A percentile compares a stretch with the other conserved stretches of the same genome.
phyloP scores from a whole-genome alignment of 106 monocot genomes.

The Acorus calamus region DNA sequence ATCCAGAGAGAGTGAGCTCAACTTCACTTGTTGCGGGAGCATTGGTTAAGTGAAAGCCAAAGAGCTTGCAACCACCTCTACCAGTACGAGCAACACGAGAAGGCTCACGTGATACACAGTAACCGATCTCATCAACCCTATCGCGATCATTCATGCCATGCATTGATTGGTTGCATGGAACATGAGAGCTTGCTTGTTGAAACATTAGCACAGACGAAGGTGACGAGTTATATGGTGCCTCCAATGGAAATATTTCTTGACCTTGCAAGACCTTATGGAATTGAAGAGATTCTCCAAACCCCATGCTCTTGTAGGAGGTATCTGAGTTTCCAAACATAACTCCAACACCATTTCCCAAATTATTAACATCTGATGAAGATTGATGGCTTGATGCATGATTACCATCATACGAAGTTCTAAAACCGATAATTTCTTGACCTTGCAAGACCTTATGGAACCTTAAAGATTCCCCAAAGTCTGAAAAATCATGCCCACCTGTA shows the following conservation, averaged over 20 bases:
- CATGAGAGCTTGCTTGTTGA: conserved; percentile 7
- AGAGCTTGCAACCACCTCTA: conserved; percentile 52
- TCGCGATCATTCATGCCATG: neutral
- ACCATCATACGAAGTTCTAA: neutral
- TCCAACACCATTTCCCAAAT: neutral
- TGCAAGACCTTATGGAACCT: conserved; percentile 34
- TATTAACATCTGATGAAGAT: neutral
- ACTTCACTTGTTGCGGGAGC: conserved; percentile 18
- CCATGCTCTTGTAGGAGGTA: too few relatives aligned
- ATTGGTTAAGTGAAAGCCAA: conserved; percentile 76
- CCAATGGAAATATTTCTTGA: neutral
- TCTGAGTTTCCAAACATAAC: neutral
- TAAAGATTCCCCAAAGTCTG: conserved; percentile 25
- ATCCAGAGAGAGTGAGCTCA: neutral
- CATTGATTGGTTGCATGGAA: neutral
- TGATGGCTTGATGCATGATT: neutral
- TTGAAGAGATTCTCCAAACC: too few relatives aligned
- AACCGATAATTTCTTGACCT: conserved; percentile 34
- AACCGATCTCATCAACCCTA: neutral
- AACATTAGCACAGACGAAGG: conserved; percentile 15
- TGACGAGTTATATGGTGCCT: conserved; percentile 5
- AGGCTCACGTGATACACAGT: neutral
- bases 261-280: too few relatives aligned
- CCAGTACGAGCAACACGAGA: neutral
- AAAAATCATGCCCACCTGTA: conserved; percentile 12